Base-by-base conservation (phyloP, 768 basidiomycete species). In the Boletus insuetus region DNA sequence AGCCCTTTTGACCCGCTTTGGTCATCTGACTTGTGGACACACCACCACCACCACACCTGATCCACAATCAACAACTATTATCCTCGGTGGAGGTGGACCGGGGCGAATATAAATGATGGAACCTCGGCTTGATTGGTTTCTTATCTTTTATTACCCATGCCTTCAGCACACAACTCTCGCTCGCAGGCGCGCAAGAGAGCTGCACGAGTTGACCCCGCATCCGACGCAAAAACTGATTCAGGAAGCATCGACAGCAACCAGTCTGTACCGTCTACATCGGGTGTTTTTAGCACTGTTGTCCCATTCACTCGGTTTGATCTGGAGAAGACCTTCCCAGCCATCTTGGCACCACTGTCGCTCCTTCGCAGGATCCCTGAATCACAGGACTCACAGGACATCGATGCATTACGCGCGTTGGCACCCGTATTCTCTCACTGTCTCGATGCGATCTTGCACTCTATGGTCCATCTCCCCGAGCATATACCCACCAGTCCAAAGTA, bases 291-390 rank as follows among this genome's bases (percentile, higher is more conserved):
- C 31, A 46, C 52, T 19, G 44, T 47, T 16, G 24, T 59, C 44
- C 34, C 29, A 6, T 13, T 49, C 45, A 54, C 64, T 19, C 61
- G 45, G 9, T 74, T 72, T 51, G 54, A 69, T 38, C 64, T 77
- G 20, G 69, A 73, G 24, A 65, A 54, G 38, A 66, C 70, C 7
- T 76, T 74, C 53, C 73, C 75, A 1, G 72, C 74, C 1, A 72
- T 78, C 49, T 45, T 74, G 48, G 53, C 56, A 14, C 64, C 73
- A 4, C 56, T 68, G 20, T 59, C 58, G 0, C 59, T 69, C 48
- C 68, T 78, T 45, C 64, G 55, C 47, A 46, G 45, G 20, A 46
- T 70, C 10, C 53, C 64, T 13, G 60, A 60, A 16, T 56, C 67
- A 2, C 60, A 58, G 11, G 69, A 60, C 17, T 56, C 67, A 2